Conservation (phyloP, 1,139 yeast species). For the Suhomyces wounanorum region DNA sequence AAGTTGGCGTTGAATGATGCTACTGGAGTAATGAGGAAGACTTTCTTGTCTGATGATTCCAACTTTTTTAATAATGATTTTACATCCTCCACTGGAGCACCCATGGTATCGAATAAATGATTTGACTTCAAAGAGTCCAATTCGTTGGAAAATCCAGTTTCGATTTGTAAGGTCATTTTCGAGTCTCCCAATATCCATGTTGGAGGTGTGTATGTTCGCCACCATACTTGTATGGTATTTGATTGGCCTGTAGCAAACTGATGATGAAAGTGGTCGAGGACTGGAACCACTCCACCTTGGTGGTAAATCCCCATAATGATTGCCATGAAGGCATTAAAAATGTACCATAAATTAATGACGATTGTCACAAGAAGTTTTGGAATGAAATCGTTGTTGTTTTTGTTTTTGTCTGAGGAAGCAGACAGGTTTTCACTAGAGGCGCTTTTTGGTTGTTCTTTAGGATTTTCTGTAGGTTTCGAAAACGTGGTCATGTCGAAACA, state of each 20-base stretch:
- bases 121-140: constrained; percentile 14
- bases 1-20: constrained; percentile 43
- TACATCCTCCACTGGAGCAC: constrained; percentile 39
- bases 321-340: constrained; percentile 63
- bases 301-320: constrained; percentile 77
- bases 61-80: constrained; percentile 18
- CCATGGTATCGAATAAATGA: constrained; percentile 58
- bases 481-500: constrained; percentile 51
- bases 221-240: constrained; percentile 61
- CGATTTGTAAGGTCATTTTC: constrained; percentile 19
- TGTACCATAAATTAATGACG: constrained; percentile 53
- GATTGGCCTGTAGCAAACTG: constrained; percentile 20
- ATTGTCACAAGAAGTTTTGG: constrained; percentile 16
- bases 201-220: constrained; percentile 96
- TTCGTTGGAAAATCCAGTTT: constrained; percentile 22
- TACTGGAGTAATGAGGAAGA: constrained; percentile 50
- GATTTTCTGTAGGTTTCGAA: constrained; percentile 7
- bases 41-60: constrained; percentile 13
- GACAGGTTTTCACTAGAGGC: background rate
- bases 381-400: background rate
- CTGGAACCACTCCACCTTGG: constrained; percentile 87
- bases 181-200: constrained; percentile 70
- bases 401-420: background rate
- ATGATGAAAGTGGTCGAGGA: constrained; percentile 41
- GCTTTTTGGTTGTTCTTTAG: too few relatives aligned